Base-by-base conservation (phyloP, 2,329 filamentous ascomycete species). In the Fusarium sororula region DNA sequence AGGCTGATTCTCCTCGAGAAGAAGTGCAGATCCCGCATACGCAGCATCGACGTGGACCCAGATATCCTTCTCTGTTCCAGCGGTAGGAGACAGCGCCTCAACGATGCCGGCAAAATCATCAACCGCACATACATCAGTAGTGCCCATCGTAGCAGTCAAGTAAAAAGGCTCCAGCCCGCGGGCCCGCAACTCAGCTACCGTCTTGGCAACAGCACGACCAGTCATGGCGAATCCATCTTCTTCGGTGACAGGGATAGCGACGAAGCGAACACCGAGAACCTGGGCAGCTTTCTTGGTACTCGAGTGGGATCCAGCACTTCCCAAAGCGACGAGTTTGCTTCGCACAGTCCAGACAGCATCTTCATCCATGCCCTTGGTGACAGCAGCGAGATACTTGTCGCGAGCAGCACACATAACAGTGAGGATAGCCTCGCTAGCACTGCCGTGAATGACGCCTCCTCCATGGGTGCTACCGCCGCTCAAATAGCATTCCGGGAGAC, bases 31-130 rank as follows among this genome's bases (percentile, higher is more conserved):
- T 5, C 96, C 96, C 2, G 96, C 96, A 82, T 97, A 98, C 1
- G 96, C 96, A 13, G 94, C 96, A 83, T 98, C 96, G 58, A 98
- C 90, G 82, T 98, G 96, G 22, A 98, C 92, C 95, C 96, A 98
- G 59, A 98, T 85, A 73, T 90, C 86, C 56, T 85, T 84, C 9
- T 79, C 75, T 1, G 75, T 72, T 41, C 77, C 78, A 18, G 76
- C 74, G 1, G 63, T 74, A 24, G 72, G 70, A 15, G 78, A 79
- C 35, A 90, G 80, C 10, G 83, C 82, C 57, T 82, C 80, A 26
- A 88, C 90, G 77, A 97, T 92, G 71, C 90, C 90, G 2, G 84
- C 87, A 77, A 98, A 93, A 78, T 95, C 92, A 82, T 98, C 96
- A 26, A 96, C 88, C 10, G 94, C 94, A 81, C 95, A 98, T 1